Evolutionary conservation across 2,329 filamentous ascomycete species (phyloP).

Genomic region (Diaporthe ampelina): DNA sequence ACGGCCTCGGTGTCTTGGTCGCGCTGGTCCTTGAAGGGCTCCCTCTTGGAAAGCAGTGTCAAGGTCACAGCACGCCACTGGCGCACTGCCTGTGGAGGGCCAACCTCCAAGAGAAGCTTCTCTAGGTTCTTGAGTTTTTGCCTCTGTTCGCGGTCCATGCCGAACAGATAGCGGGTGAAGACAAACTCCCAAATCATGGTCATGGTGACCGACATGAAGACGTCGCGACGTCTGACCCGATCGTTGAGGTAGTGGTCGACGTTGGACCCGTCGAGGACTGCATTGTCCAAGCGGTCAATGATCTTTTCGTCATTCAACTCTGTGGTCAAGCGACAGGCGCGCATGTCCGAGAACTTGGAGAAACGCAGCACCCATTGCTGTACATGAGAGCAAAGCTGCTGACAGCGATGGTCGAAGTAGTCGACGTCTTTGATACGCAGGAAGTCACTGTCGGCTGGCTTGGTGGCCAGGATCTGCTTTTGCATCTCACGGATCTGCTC

Average conservation of each 20-base stretch:
- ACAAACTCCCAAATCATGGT: conserved; percentile 99
- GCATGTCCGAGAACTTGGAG: conserved; percentile 96
- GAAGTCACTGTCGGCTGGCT: conserved; percentile 76
- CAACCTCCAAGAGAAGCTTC: conserved; percentile 90
- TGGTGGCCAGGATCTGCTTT: conserved; percentile 69
- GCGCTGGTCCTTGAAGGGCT: conserved; percentile 85
- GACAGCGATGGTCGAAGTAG: conserved; percentile 94
- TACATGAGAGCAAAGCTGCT: conserved; percentile 94
- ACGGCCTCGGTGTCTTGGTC: conserved; percentile 94
- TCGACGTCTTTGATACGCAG: conserved; percentile 88
- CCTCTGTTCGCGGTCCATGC: conserved; percentile 97
- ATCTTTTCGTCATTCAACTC: conserved; percentile 94
- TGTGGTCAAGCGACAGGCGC: conserved; percentile 83
- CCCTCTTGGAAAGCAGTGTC: conserved; percentile 85
- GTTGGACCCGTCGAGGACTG: conserved; percentile 93
- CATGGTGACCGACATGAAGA: conserved; percentile 99
- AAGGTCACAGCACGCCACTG: conserved; percentile 98
- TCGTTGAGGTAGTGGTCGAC: conserved; percentile 90
- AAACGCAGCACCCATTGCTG: conserved; percentile 98
- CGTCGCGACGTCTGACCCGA: conserved; percentile 87
- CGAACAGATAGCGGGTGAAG: conserved; percentile 97
- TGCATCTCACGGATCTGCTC: conserved; percentile 71
- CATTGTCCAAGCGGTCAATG: conserved; percentile 93
- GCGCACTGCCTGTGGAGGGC: conserved; percentile 88
- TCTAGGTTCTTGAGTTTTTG: conserved; percentile 98